Percentiles rank a stretch among this genome's conserved stretches.
Evolutionary conservation across 768 basidiomycete species (phyloP).

Genomic region (Rhizopogon sp.): DNA sequence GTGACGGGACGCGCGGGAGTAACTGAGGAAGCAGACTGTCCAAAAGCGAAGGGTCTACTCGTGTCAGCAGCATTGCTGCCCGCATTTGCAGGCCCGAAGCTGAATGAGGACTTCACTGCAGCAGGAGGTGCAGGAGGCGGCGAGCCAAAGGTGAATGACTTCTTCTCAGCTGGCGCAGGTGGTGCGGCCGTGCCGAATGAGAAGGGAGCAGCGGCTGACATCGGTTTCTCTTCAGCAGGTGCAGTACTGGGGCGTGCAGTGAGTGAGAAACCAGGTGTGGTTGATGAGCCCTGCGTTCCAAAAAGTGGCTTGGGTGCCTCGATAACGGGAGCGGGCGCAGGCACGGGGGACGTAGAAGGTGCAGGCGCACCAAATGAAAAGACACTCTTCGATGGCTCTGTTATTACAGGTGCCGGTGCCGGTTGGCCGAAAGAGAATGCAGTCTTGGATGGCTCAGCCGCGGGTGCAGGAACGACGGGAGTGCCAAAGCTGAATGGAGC

Average conservation of each 20-base stretch:
- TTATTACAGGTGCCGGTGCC: constrained; percentile 6
- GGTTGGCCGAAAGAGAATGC: constrained; percentile 26
- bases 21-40: constrained; percentile 26
- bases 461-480: neutral
- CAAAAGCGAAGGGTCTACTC: constrained; percentile 53
- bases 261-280: constrained; percentile 38
- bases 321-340: constrained; percentile 9
- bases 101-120: constrained; percentile 28
- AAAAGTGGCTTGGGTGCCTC: constrained; percentile 42
- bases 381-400: constrained; percentile 26
- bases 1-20: constrained; percentile 48
- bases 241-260: constrained; percentile 23
- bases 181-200: constrained; percentile 27
- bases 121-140: constrained; percentile 27
- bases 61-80: constrained; percentile 36
- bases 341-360: constrained; percentile 3
- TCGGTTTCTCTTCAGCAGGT: constrained; percentile 18
- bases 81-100: constrained; percentile 41
- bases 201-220: constrained; percentile 19
- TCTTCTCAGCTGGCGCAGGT: constrained; percentile 29
- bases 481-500: constrained; percentile 3
- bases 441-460: neutral
- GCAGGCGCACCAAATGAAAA: constrained; percentile 29
- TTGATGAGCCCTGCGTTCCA: constrained; percentile 20
- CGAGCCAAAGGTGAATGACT: constrained; percentile 41